These are phyloP conservation scores for Mesotaenium endlicherianum DNA, from an alignment of 139 green algal species.

Conservation along the genomic window DNA sequence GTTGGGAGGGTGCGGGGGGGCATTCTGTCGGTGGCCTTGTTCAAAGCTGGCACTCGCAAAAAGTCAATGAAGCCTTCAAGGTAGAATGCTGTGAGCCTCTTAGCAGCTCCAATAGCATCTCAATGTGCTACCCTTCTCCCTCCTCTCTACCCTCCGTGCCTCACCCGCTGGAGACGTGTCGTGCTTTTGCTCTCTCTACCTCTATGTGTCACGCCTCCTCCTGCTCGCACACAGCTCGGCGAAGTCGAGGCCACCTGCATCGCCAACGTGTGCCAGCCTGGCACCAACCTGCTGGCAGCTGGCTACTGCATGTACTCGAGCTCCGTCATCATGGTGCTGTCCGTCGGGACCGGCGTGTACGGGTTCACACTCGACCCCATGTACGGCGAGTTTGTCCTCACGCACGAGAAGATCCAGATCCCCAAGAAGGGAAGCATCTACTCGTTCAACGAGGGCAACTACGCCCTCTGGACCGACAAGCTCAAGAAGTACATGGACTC, in stretches of 20 bases:
- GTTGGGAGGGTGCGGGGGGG: too few species aligned
- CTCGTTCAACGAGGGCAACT: slow-evolving; percentile 99
- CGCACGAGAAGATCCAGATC: slow-evolving; percentile 62
- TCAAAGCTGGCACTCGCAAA: too few species aligned
- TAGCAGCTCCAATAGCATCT: too few species aligned
- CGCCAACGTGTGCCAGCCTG: slow-evolving; percentile 88
- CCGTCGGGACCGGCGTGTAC: slow-evolving; percentile 85
- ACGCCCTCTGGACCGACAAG: slow-evolving; percentile 73
- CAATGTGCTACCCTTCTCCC: too few species aligned
- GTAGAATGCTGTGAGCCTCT: too few species aligned
- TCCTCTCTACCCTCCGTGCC: too few species aligned
- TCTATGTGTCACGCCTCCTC: too few species aligned
- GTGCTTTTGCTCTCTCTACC: too few species aligned
- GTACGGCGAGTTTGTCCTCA: slow-evolving; percentile 63
- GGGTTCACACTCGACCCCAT: slow-evolving; percentile 67
- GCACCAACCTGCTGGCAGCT: slow-evolving; percentile 78
- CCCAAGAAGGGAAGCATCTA: slow-evolving; percentile 95
- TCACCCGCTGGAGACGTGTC: too few species aligned
- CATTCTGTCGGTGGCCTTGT: too few species aligned
- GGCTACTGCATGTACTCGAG: slow-evolving; percentile 95
- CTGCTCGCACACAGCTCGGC: slow-evolving; percentile 62
- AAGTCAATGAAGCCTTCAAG: too few species aligned
- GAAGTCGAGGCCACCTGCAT: slow-evolving; percentile 68
- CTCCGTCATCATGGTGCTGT: slow-evolving; percentile 87
- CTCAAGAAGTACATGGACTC: slow-evolving; percentile 53